Evolutionary conservation across 148 eudicot genomes (phyloP).

Genomic region (Cornus kousa): DNA sequence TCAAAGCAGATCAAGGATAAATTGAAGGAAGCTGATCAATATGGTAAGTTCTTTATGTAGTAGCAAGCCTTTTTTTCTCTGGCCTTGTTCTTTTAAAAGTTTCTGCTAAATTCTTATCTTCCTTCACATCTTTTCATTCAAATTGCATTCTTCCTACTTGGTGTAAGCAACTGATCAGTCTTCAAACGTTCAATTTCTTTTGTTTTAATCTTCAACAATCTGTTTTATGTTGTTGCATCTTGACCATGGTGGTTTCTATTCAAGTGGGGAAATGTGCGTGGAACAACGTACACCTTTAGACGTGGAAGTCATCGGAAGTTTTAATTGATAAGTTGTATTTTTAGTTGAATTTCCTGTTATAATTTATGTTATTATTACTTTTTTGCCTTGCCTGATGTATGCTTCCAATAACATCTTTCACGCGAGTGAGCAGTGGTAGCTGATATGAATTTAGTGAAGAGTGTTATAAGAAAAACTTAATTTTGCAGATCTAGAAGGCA

Average conservation of each 20-base stretch:
- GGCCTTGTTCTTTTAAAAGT: neutral
- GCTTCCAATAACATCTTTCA: neutral
- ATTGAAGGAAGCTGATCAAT: conserved; percentile 73
- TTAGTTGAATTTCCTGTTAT: neutral
- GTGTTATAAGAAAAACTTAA: neutral
- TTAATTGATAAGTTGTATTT: neutral
- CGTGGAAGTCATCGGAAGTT: neutral
- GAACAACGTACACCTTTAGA: neutral
- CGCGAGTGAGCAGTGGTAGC: neutral
- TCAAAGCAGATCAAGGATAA: conserved; percentile 81
- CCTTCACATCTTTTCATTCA: neutral
- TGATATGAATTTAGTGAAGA: neutral
- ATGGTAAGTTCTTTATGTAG: conserved; percentile 46
- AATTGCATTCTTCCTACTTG: neutral
- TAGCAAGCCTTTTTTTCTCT: neutral
- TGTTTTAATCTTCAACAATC: neutral
- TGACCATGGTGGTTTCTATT: neutral
- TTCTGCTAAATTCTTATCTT: neutral
- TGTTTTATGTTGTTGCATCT: neutral
- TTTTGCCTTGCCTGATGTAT: neutral
- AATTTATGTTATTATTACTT: too few species aligned
- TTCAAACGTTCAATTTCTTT: neutral
- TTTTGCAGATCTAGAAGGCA: conserved; percentile 84
- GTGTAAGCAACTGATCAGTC: neutral
- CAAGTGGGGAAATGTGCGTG: neutral